Base-by-base conservation (phyloP, 129 eudicot species). In the Logfia minima region DNA sequence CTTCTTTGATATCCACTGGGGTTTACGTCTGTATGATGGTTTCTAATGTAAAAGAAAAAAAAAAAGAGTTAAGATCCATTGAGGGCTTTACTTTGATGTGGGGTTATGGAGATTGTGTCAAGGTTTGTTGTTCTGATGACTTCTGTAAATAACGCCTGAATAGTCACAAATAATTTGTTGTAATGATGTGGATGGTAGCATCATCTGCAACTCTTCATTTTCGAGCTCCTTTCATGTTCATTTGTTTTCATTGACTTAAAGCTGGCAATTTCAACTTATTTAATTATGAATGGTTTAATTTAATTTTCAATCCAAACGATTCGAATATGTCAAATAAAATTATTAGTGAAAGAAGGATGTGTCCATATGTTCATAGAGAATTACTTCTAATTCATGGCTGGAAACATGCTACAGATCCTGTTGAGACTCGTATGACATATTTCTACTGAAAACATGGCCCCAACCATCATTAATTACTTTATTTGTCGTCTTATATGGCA, bases 1-100 rank as follows among this genome's bases (percentile, higher is more conserved):
- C 77, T 79, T 81, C 77, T 70, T 85, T 83, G 26, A 72, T 80
- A 68, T 59, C 77, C 69, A 51, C 53, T 75, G 85, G 81, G 53
- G 78, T 63, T 41, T 41, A 21, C 56, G 56, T 53, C 22, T 60
- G 21, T 37, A 63, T 78, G 82, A 69, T 74, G 77, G 79, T 68
- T 29, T 64, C 68, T 11, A 52, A 34, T 67, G 72, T 67, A 66
- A 32, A 66, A 48, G n/a, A 45, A 39, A 9, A 8, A 45, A 48
- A 11, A 29, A 64, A 23, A 32, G 45, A 24, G 26, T 24, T 65
- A 43, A 66, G 48, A 26, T 35, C 22, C 22, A 6, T 28, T 67
- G 31, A 67, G 31, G 52, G 55, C 72, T 67, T 67, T 67, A 37
- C 53, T 37, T 67, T 8, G 28, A 24, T 67, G 72, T 67, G 72